Base-by-base conservation (phyloP, 2,329 filamentous ascomycete genomes). In the Aphanocladium album region DNA sequence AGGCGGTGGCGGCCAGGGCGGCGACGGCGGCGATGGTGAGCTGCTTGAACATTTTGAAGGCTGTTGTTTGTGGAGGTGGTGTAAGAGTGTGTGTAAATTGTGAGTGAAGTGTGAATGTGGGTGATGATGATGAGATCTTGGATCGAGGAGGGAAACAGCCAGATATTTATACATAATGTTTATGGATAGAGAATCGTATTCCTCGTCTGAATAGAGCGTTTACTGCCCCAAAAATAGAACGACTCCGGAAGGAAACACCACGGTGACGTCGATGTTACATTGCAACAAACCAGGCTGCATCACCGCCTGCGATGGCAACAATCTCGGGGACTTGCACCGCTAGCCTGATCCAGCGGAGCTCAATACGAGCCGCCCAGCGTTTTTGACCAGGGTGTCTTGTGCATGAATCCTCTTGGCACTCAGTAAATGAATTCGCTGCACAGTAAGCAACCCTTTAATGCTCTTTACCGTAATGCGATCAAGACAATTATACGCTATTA, bases 21-120 rank as follows among this genome's bases (percentile, higher is more conserved):
- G 68, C 62, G 64, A 67, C 52, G 54, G 68, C 60, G 67, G 70
- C 62, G 59, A 63, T 35, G 35, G 19, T 50, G 30, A 58, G 46
- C 25, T 62, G 55, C 27, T 49, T 49, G 23, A 61, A 50, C 60
- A 62, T 62, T 54, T 25, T 55, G 7, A 1, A 35, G 45, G 19
- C 52, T 16, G n/a, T 37, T 17, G 14, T 25, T 27, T 39, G 8
- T 27, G 27, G 37, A 3, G 16, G 14, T 21, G 17, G 33, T 35
- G 27, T 39, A 37, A 19, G 21, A 6, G 23, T 1, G 12, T 11
- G 30, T 53, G 27, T 39, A 27, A 50, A 25, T 21, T 41, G 45
- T 50, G 30, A 49, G 19, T 53, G 8, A 3, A 8, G 11, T 45
- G 19, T 11, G 23, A 47, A 27, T 47, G 16, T 16, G 16, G 23